These are phyloP conservation scores for Stemphylium lycopersici DNA, from an alignment of 2,329 filamentous ascomycete species.

Conservation along the genomic window DNA sequence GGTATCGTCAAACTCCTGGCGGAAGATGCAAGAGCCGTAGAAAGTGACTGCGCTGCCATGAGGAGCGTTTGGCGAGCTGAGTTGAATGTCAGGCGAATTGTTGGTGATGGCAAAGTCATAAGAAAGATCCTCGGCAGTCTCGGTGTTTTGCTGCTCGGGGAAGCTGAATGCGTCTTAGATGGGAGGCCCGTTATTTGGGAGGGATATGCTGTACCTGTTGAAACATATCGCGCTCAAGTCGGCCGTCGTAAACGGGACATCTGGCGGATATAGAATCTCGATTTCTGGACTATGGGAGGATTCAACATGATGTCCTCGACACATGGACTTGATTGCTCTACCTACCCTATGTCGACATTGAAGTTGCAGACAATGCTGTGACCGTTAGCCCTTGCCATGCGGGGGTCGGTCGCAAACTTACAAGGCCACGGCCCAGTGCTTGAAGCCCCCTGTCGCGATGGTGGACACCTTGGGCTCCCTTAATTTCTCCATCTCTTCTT, in stretches of 20 bases:
- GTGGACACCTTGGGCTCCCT: slow-evolving; percentile 15
- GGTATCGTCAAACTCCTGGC: slow-evolving; percentile 49
- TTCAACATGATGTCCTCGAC: slow-evolving; percentile 8
- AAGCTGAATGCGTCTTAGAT: slow-evolving; percentile 40
- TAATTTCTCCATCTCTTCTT: slow-evolving; percentile 29
- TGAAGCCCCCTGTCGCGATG: slow-evolving; percentile 34
- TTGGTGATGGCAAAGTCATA: slow-evolving; percentile 52
- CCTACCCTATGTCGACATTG: slow-evolving; percentile 51
- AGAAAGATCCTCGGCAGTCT: slow-evolving; percentile 46
- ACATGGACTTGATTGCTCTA: slow-evolving; percentile 6
- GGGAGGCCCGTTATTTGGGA: neutral
- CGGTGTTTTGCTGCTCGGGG: slow-evolving; percentile 51
- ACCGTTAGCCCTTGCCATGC: slow-evolving; percentile 17
- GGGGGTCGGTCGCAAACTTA: slow-evolving; percentile 22
- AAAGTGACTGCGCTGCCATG: slow-evolving; percentile 47
- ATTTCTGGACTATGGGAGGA: slow-evolving; percentile 46
- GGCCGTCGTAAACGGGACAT: slow-evolving; percentile 44
- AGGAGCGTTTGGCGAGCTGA: slow-evolving; percentile 48
- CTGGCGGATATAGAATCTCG: slow-evolving; percentile 50
- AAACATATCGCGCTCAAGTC: slow-evolving; percentile 53
- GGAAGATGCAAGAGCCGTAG: slow-evolving; percentile 49
- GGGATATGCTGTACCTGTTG: slow-evolving; percentile 41
- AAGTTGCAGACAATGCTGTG: slow-evolving; percentile 52
- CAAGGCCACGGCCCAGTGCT: slow-evolving; percentile 51
- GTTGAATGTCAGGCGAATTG: slow-evolving; percentile 63